Evolutionary conservation across 495 filamentous ascomycete species (phyloP).

Genomic region (Bacidia gigantensis): DNA sequence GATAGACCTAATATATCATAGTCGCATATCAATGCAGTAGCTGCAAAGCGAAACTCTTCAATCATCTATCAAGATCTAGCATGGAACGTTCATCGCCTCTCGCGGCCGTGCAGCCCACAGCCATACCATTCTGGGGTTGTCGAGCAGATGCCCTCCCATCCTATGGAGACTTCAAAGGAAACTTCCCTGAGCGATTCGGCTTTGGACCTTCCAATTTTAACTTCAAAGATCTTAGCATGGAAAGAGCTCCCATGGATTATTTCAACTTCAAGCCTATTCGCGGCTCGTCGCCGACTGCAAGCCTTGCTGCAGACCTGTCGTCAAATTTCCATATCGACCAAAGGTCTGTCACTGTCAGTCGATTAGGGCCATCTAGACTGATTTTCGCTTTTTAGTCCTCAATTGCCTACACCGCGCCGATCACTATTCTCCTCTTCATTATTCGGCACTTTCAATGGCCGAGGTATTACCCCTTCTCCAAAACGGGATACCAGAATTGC

Average conservation of each 20-base stretch:
- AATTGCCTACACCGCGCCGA: conserved; percentile 79
- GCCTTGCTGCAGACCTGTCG: conserved; percentile 82
- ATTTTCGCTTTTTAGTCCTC: conserved; percentile 48
- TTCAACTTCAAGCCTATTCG: conserved; percentile 60
- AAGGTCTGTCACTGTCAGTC: conserved; percentile 47
- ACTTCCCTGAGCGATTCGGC: conserved; percentile 35
- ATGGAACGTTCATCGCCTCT: conserved; percentile 94
- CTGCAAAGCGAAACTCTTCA: neutral
- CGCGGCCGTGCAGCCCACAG: conserved; percentile 81
- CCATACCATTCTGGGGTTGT: conserved; percentile 43
- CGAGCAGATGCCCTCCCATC: conserved; percentile 38
- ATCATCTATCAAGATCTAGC: neutral
- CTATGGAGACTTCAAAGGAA: conserved; percentile 34
- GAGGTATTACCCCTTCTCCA: conserved; percentile 42
- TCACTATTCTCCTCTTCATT: conserved; percentile 80
- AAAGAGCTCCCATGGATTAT: conserved; percentile 54
- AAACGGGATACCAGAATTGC: conserved; percentile 10
- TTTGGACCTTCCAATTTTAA: conserved; percentile 55
- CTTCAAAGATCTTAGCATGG: conserved; percentile 61
- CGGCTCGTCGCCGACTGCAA: conserved; percentile 81
- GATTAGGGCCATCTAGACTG: conserved; percentile 11
- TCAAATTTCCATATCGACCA: conserved; percentile 93
- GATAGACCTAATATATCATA: neutral
- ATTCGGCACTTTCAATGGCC: conserved; percentile 48
- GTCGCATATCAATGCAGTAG: neutral